Evolutionary conservation across 305 asterid species (phyloP), one percentile per base, ranked within the genome.

Genomic region (Solanum chacoense): DNA sequence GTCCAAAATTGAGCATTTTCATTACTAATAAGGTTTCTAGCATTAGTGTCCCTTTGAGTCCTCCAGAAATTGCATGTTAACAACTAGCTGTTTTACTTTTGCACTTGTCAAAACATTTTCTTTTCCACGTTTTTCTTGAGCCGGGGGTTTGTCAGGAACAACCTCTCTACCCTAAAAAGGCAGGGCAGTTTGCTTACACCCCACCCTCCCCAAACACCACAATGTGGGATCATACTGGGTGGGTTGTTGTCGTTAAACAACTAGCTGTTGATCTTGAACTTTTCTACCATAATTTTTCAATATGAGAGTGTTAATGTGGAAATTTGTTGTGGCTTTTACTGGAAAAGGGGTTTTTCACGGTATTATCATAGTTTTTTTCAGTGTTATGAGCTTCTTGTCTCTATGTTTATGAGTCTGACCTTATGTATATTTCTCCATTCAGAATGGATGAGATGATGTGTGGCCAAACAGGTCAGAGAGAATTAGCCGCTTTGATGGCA

Each of bases 391-490:
- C 45, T 84, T 26, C 85, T 40, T 35, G 55, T 32, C 22, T 85
- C 42, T 59, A 14, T 32, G 29, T 63, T 35, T 87, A 31, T 74
- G 80, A 87, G 88, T 87, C 87, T 80, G 87, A 75, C 73, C 87
- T 69, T 77, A 37, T 77, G 75, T 22, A 18, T 76, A 35, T 42
- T 76, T 72, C 40, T 90, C 73, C 74, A 86, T 92, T 91, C 93
- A 97, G 99, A 94, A 96, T 97, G 98, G 99, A 97, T 81, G 98
- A 95, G 92, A 92, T 96, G 99, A 97, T 97, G 98, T 93, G 96
- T 89, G 98, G 95, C 89, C 93, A 85, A 88, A 90, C 92, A 59
- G 98, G 99, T 87, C 93, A 90, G 90, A 95, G 92, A 90, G 99
- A 97, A 91, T 92, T 96, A 89, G 95, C 94, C 32, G 71, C 91